These are phyloP conservation scores for Neltuma alba DNA, from an alignment of 306 rosid species.

Conservation along the genomic window DNA sequence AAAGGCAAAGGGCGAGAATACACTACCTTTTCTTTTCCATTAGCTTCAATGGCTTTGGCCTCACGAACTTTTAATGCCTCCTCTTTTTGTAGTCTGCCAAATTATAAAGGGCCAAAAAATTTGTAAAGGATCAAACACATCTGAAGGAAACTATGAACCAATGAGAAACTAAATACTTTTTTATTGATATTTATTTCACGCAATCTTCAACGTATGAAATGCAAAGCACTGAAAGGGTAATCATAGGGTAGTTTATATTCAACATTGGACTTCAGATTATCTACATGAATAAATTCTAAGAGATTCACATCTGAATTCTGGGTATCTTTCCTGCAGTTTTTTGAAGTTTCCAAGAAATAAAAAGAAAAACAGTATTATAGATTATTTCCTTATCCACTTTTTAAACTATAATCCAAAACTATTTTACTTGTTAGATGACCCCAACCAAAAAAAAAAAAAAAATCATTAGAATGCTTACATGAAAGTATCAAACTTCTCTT, in stretches of 20 bases:
- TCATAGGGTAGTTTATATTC: conserved; percentile 1
- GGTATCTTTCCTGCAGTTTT: neutral
- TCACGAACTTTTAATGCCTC: conserved; percentile 95
- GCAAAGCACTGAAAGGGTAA: conserved; percentile 20
- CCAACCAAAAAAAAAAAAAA: too few relatives aligned
- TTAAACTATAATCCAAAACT: neutral
- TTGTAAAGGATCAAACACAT: conserved; percentile 17
- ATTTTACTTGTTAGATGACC: neutral
- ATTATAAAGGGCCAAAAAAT: conserved; percentile 18
- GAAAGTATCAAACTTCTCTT: neutral
- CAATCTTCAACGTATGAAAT: conserved; percentile 4
- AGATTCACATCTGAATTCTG: neutral
- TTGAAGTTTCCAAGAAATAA: neutral
- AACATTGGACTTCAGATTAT: neutral
- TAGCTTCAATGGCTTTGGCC: conserved; percentile 65
- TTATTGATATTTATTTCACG: neutral
- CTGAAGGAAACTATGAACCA: conserved; percentile 34
- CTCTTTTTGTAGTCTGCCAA: conserved; percentile 76
- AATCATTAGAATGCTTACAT: neutral
- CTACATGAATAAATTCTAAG: neutral
- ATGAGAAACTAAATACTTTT: conserved; percentile 7
- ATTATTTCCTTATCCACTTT: neutral
- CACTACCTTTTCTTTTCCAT: conserved; percentile 91
- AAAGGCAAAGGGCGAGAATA: neutral
- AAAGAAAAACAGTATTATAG: neutral